A percentile compares a stretch with the other conserved stretches of the same genome.
phyloP scores from a whole-genome alignment of 768 basidiomycete genomes.

The Paxillus involutus region DNA sequence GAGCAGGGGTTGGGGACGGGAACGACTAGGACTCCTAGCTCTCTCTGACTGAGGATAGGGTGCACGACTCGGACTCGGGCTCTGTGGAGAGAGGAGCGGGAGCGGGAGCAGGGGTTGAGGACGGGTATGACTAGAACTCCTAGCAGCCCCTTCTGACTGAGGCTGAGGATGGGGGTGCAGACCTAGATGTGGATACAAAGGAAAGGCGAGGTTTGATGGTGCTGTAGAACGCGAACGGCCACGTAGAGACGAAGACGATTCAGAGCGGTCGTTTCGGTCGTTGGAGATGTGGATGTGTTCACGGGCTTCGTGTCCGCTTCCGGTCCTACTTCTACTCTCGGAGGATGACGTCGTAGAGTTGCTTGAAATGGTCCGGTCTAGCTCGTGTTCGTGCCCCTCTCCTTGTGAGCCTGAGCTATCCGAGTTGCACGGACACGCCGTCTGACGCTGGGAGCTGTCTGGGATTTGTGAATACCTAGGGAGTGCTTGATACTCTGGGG shows the following conservation, averaged over 20 bases:
- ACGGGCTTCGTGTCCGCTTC: not conserved
- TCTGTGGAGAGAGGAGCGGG: not conserved
- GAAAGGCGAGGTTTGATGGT: not conserved
- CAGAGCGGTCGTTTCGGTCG: not conserved
- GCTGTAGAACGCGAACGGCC: not conserved
- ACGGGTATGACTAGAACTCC: not conserved
- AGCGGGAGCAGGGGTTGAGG: not conserved
- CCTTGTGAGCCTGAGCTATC: not conserved
- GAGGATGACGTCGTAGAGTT: slow-evolving; percentile 34
- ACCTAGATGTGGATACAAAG: not conserved
- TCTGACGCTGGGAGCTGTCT: not conserved
- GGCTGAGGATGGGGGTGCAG: not conserved
- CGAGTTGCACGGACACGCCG: slow-evolving; percentile 46
- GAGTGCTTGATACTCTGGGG: slow-evolving; percentile 74
- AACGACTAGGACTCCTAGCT: not conserved
- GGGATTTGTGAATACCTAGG: slow-evolving; percentile 64
- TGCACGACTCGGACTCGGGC: too few species aligned
- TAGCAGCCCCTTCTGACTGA: not conserved
- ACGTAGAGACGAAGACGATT: not conserved
- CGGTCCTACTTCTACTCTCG: slow-evolving; percentile 4
- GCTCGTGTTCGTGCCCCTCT: not conserved
- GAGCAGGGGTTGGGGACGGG: not conserved
- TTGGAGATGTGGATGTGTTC: not conserved
- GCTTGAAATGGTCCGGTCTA: slow-evolving; percentile 29
- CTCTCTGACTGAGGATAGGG: not conserved